Conservation (phyloP, 2,329 filamentous ascomycete species). For the Alternaria rosae region DNA sequence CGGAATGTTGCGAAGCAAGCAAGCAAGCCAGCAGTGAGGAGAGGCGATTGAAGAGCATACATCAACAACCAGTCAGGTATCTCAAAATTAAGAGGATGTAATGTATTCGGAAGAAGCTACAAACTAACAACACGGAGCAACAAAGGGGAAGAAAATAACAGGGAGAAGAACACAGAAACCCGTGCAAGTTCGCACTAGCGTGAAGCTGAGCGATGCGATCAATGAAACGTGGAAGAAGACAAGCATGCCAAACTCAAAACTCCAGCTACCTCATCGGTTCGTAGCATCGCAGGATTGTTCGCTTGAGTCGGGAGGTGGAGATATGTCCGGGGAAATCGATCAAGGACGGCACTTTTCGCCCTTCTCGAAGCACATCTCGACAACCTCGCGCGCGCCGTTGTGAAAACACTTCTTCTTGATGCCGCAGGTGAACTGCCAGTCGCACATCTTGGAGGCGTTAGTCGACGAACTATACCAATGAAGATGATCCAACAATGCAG, state of each 20-base stretch:
- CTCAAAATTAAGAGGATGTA: neutral
- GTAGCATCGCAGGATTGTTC: neutral
- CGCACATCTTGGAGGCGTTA: conserved; percentile 8
- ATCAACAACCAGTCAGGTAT: neutral
- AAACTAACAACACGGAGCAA: neutral
- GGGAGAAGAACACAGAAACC: neutral
- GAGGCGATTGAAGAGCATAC: neutral
- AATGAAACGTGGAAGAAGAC: neutral
- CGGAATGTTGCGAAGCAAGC: neutral
- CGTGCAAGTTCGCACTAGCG: neutral
- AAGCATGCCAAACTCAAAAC: neutral
- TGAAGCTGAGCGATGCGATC: neutral
- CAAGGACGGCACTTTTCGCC: conserved; percentile 7
- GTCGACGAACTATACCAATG: conserved; percentile 5
- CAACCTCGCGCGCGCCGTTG: conserved; percentile 1
- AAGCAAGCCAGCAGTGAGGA: too few species aligned
- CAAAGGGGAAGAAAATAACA: neutral
- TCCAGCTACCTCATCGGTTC: neutral
- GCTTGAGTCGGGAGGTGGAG: neutral
- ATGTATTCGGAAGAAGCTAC: neutral
- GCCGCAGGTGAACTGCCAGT: conserved; percentile 17
- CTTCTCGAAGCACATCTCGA: conserved; percentile 17
- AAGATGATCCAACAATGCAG: neutral
- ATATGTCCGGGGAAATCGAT: neutral
- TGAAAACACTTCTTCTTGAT: conserved; percentile 18